A percentile compares a stretch with the other conserved stretches of the same genome.
These are phyloP conservation scores for Termitomyces sp. DNA, from an alignment of 1,284 basidiomycete genomes.

Conservation along the genomic window DNA sequence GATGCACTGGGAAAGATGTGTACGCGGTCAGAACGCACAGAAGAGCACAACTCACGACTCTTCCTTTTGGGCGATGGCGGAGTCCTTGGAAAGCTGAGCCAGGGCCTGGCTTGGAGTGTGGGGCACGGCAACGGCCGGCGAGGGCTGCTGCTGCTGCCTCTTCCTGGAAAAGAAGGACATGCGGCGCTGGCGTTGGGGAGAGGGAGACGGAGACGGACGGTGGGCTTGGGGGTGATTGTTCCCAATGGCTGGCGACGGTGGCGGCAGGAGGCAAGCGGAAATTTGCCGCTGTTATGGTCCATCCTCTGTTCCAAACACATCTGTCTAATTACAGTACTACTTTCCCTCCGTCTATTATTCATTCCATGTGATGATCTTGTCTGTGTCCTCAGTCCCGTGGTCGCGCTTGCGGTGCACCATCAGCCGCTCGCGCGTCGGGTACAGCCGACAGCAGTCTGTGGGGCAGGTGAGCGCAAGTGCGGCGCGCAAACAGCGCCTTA, in stretches of 20 bases:
- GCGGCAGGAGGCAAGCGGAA: slow-evolving; percentile 10
- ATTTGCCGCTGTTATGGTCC: slow-evolving; percentile 20
- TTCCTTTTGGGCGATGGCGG: slow-evolving; percentile 14
- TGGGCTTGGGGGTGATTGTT: slow-evolving; percentile 18
- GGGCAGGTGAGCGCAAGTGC: background rate
- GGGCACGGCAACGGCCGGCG: slow-evolving; percentile 44
- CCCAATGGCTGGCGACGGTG: slow-evolving; percentile 12
- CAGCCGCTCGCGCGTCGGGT: slow-evolving; percentile 63
- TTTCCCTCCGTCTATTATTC: no score
- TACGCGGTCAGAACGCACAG: background rate
- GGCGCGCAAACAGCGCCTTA: slow-evolving; percentile 16
- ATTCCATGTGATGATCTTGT: slow-evolving; percentile 73
- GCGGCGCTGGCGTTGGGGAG: slow-evolving; percentile 36
- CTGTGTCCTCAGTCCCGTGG: slow-evolving; percentile 55
- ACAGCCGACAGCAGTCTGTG: slow-evolving; percentile 65
- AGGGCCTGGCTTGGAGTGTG: slow-evolving; percentile 63
- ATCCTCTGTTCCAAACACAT: slow-evolving; percentile 2
- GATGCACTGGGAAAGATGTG: slow-evolving; percentile 2
- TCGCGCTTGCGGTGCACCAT: slow-evolving; percentile 70
- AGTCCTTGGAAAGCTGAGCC: slow-evolving; percentile 47
- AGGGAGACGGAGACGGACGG: slow-evolving; percentile 5
- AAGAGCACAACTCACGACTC: slow-evolving; percentile 35
- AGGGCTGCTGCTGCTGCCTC: slow-evolving; percentile 47
- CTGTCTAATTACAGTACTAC: background rate
- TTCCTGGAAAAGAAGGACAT: slow-evolving; percentile 89